A percentile compares a stretch with the other conserved stretches of the same genome.
Conservation (phyloP, 345 rosid species). For the Garcia nutans region DNA sequence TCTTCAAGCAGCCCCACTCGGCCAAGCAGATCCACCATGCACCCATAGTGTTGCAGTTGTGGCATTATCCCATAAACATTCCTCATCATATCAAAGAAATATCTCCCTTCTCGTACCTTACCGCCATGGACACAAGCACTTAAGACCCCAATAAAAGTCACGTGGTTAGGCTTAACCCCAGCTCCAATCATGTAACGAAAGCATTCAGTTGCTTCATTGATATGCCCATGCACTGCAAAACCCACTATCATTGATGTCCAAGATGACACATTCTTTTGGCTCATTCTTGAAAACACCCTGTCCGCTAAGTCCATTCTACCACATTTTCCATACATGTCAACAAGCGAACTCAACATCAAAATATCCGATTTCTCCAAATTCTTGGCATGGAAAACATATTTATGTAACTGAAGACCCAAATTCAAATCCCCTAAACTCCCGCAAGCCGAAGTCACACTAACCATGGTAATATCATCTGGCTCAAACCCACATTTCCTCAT, state of each 20-base stretch:
- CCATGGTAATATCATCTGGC: slow-evolving; percentile 81
- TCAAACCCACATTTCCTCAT: slow-evolving; percentile 55
- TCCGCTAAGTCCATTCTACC: slow-evolving; percentile 77
- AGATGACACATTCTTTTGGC: slow-evolving; percentile 59
- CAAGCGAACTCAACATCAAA: slow-evolving; percentile 70
- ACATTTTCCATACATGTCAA: slow-evolving; percentile 81
- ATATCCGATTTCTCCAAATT: slow-evolving; percentile 40
- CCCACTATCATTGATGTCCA: slow-evolving; percentile 85
- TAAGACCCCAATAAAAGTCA: slow-evolving; percentile 74
- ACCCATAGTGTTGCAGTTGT: slow-evolving; percentile 62
- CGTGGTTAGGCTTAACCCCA: slow-evolving; percentile 57
- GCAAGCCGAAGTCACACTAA: slow-evolving; percentile 69
- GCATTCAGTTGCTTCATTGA: slow-evolving; percentile 51
- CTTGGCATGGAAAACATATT: slow-evolving; percentile 57
- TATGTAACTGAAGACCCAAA: slow-evolving; percentile 73
- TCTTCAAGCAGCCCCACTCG: slow-evolving; percentile 70
- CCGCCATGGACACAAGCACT: slow-evolving; percentile 91
- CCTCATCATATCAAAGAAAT: slow-evolving; percentile 59
- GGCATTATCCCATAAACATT: slow-evolving; percentile 50
- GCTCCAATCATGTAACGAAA: slow-evolving; percentile 56
- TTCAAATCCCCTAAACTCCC: slow-evolving; percentile 67
- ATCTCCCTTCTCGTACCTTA: slow-evolving; percentile 60
- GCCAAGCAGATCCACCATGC: slow-evolving; percentile 75
- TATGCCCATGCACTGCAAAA: slow-evolving; percentile 63
- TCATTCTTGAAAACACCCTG: slow-evolving; percentile 51